Percentiles rank a stretch among this genome's conserved stretches.
Evolutionary conservation across 768 basidiomycete species (phyloP).

Genomic region (Leccinum fibrillosum): DNA sequence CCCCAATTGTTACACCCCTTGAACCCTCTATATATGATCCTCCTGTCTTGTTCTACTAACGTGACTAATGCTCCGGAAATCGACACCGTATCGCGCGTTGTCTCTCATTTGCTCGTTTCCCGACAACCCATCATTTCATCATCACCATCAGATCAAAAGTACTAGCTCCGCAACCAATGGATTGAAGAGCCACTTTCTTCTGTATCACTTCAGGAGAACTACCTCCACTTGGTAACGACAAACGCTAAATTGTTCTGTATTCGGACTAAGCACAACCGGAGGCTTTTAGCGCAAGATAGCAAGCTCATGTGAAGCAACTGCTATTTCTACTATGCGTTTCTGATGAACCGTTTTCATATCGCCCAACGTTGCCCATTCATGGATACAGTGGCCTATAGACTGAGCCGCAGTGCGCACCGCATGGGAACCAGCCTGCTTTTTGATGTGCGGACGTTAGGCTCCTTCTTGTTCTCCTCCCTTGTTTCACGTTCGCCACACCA

Average conservation of each 20-base stretch:
- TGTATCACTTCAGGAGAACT: conserved; percentile 15
- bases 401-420: conserved; percentile 6
- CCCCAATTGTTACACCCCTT: conserved; percentile 7
- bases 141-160: conserved; percentile 3
- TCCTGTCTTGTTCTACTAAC: no score
- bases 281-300: conserved; percentile 18
- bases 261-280: conserved; percentile 17
- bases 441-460: conserved; percentile 15
- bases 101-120: not conserved
- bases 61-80: conserved; percentile 20
- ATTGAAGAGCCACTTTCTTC: not conserved
- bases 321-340: conserved; percentile 11
- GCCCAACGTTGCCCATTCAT: conserved; percentile 18
- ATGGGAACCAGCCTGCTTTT: conserved; percentile 12
- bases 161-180: conserved; percentile 5
- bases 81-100: conserved; percentile 17
- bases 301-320: conserved; percentile 23
- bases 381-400: conserved; percentile 9
- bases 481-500: not conserved
- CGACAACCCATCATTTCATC: not conserved
- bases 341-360: conserved; percentile 25
- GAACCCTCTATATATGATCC: not conserved
- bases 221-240: conserved; percentile 17
- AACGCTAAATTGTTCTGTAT: conserved; percentile 10
- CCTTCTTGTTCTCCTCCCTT: not conserved